Percentiles rank a stretch among this genome's conserved stretches.
phyloP scores from a whole-genome alignment of 768 basidiomycete genomes.

The Serendipita sp. region DNA sequence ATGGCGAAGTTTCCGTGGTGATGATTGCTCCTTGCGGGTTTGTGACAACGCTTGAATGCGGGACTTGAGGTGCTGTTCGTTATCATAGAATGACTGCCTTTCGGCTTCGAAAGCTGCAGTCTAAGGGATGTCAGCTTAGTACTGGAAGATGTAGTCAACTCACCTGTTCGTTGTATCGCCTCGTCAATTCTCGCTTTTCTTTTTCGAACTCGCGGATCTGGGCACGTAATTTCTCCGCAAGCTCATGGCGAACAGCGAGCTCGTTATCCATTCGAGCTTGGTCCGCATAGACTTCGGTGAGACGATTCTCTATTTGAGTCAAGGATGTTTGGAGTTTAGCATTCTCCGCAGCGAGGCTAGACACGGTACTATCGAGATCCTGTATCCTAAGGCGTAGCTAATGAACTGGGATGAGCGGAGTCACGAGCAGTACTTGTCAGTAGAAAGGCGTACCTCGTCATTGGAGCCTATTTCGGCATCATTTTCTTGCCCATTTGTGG shows the following conservation, averaged over 20 bases:
- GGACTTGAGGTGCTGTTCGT: conserved; percentile 72
- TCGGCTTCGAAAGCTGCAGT: conserved; percentile 82
- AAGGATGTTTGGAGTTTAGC: conserved; percentile 47
- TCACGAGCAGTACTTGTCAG: neutral
- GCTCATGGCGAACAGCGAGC: conserved; percentile 64
- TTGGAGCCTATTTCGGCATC: neutral
- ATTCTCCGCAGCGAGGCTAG: conserved; percentile 47
- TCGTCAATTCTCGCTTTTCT: conserved; percentile 68
- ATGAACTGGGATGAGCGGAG: neutral
- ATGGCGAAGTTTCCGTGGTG: conserved; percentile 6
- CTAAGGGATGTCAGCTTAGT: conserved; percentile 25
- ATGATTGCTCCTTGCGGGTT: conserved; percentile 39
- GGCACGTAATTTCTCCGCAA: conserved; percentile 62
- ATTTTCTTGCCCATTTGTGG: neutral
- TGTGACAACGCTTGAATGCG: conserved; percentile 70
- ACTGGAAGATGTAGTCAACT: conserved; percentile 14
- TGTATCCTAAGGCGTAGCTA: neutral
- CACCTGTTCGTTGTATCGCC: conserved; percentile 83
- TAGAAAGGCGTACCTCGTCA: neutral
- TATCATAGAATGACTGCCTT: conserved; percentile 83
- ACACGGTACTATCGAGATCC: conserved; percentile 19
- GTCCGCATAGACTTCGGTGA: conserved; percentile 67
- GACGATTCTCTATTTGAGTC: conserved; percentile 49
- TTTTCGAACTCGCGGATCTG: conserved; percentile 79
- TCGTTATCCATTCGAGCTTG: conserved; percentile 71